phyloP scores from a whole-genome alignment of 2,329 filamentous ascomycete species.

The Diaporthe helianthi region DNA sequence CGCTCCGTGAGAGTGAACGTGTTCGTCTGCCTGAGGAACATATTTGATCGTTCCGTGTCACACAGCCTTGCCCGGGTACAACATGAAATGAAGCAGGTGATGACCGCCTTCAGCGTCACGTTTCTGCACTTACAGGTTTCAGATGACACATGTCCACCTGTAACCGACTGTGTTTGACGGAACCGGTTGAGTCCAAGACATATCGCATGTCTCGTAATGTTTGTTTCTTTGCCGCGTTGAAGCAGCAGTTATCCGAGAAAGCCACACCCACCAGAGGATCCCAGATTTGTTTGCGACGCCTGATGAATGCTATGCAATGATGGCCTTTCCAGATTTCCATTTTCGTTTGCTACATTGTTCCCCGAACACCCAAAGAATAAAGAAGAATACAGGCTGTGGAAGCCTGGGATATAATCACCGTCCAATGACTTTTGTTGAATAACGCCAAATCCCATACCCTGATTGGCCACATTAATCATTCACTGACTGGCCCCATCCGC shows the following conservation, averaged over 20 bases:
- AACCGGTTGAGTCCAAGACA: background rate
- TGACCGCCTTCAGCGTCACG: too few relatives aligned
- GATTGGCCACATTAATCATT: slow-evolving; percentile 31
- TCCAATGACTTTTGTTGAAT: slow-evolving; percentile 36
- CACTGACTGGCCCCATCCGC: slow-evolving; percentile 8
- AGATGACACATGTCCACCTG: background rate
- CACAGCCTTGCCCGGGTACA: too few relatives aligned
- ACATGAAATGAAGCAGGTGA: too few relatives aligned
- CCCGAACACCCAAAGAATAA: slow-evolving; percentile 21
- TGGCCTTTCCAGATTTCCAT: slow-evolving; percentile 25
- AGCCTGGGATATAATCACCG: slow-evolving; percentile 36
- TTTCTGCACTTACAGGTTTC: background rate
- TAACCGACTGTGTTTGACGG: too few relatives aligned
- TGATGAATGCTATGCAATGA: slow-evolving; percentile 43
- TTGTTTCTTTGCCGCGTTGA: slow-evolving; percentile 47
- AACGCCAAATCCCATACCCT: slow-evolving; percentile 29
- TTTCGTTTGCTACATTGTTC: slow-evolving; percentile 14
- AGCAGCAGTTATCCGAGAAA: slow-evolving; percentile 44
- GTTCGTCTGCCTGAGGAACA: background rate
- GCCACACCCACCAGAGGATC: slow-evolving; percentile 43
- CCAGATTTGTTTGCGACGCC: slow-evolving; percentile 43
- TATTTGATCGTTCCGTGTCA: too few relatives aligned
- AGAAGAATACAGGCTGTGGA: slow-evolving; percentile 32
- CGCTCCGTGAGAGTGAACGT: background rate
- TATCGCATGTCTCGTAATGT: background rate